Conservation (phyloP, 148 eudicot species). For the Vaccinium darrowii region DNA sequence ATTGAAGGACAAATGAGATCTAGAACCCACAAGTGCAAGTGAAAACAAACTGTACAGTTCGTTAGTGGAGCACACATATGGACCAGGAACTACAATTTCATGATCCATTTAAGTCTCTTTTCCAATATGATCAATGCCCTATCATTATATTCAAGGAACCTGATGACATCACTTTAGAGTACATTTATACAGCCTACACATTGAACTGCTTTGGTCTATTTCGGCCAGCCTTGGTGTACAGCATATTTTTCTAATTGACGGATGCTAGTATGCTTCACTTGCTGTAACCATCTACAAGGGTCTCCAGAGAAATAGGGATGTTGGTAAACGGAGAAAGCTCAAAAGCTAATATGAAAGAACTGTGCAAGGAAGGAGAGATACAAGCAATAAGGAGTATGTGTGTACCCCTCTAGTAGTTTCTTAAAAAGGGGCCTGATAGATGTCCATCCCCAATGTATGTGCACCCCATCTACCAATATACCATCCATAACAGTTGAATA, state of each 20-base stretch:
- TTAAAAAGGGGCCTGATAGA: slow-evolving; percentile 33
- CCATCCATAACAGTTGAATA: slow-evolving; percentile 37
- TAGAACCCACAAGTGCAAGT: background rate
- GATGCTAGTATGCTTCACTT: background rate
- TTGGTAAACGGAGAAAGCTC: slow-evolving; percentile 10
- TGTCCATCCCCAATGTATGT: slow-evolving; percentile 35
- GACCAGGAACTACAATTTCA: slow-evolving; percentile 2
- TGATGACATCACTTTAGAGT: background rate
- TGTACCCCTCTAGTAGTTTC: slow-evolving; percentile 35
- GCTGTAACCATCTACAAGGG: background rate
- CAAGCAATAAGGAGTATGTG: slow-evolving; percentile 27
- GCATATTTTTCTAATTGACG: background rate
- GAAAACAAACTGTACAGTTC: background rate
- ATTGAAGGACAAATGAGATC: background rate
- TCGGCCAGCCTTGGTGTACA: background rate
- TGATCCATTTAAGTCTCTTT: background rate
- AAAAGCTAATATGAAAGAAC: slow-evolving; percentile 12
- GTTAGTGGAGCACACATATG: background rate
- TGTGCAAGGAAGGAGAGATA: slow-evolving; percentile 19
- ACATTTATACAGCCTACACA: slow-evolving; percentile 4
- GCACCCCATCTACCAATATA: slow-evolving; percentile 45
- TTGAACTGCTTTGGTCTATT: background rate
- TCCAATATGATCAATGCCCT: background rate
- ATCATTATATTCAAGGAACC: background rate
- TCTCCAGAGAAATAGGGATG: background rate